Evolutionary conservation across 176 grass and related monocot species (phyloP).

Genomic region (Elaeis guineensis): DNA sequence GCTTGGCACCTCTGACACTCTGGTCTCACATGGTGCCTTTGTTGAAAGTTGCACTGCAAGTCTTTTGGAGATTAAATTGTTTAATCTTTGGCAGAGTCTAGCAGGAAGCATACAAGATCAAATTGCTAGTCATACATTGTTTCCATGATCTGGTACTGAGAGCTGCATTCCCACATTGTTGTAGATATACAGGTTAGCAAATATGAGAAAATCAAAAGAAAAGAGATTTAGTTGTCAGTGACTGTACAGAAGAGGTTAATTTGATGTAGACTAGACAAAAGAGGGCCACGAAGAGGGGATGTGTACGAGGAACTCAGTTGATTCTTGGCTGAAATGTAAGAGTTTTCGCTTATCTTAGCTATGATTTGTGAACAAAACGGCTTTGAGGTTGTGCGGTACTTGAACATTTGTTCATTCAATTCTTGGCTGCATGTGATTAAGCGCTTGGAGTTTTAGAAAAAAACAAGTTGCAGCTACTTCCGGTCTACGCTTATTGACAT

Average conservation of each 20-base stretch:
- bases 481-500: no score
- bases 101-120: conserved; percentile 30
- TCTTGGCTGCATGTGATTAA: no score
- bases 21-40: background rate
- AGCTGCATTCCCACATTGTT: conserved; percentile 13
- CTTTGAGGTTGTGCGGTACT: no score
- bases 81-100: conserved; percentile 42
- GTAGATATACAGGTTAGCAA: background rate
- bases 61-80: conserved; percentile 24
- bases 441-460: no score
- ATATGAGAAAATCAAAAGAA: conserved; percentile 1
- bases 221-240: background rate
- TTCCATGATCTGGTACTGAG: conserved; percentile 9
- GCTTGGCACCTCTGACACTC: conserved; percentile 8
- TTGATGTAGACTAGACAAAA: conserved; percentile 27
- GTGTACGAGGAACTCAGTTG: conserved; percentile 13
- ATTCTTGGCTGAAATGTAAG: no score
- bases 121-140: conserved; percentile 28
- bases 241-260: conserved; percentile 36
- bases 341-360: no score
- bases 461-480: no score
- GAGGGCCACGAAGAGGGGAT: no score
- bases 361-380: no score
- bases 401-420: no score
- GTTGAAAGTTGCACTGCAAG: conserved; percentile 7